Base-by-base conservation (phyloP, 768 basidiomycete species). In the Cyathus striatus region DNA sequence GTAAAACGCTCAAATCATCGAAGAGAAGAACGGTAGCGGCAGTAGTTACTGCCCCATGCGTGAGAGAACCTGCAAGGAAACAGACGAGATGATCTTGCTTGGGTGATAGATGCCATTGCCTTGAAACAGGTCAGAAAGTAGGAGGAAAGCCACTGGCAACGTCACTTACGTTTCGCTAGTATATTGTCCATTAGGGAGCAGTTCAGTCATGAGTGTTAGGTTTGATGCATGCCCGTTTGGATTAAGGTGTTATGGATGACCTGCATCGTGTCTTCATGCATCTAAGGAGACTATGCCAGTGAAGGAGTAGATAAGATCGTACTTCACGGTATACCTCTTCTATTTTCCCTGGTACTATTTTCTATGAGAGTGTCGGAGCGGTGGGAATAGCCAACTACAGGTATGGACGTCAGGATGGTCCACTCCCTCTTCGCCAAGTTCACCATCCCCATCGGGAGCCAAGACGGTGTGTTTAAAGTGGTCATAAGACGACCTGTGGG, bases 71-170 rank as follows among this genome's bases (percentile, higher is more conserved):
- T 34, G 83, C 91, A 33, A 98, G 69, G 79, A 96, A 98, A 64
- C 95, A 97, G 2, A 89, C 93, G 17, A 97, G 79, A 58, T 97
- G 94, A 56, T 98, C 95, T 66, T 98, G 95, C 58, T 96, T 95
- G 7, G 86, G 86, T 14, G 70, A 68, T 21, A 85, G 63, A 16
- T 73, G 72, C 88, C 87, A 93, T 35, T 65, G 61, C 13, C 90
- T 89, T 50, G 45, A n/a, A 10, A 40, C 21, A 16, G 12, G 24
- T 23, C n/a, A 27, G 25, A 40, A 32, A 37, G 36, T 42, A 35
- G 12, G 20, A 40, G 7, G 36, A 41, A 44, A 12, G 18, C 13
- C 18, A 36, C 26, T 18, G 34, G 40, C n/a, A 37, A 10, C 50
- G 14, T 20, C 34, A 52, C 57, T 36, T 51, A 70, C 70, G 69